Conservation (phyloP, 2,329 filamentous ascomycete species). For the Arthroderma sp. region DNA sequence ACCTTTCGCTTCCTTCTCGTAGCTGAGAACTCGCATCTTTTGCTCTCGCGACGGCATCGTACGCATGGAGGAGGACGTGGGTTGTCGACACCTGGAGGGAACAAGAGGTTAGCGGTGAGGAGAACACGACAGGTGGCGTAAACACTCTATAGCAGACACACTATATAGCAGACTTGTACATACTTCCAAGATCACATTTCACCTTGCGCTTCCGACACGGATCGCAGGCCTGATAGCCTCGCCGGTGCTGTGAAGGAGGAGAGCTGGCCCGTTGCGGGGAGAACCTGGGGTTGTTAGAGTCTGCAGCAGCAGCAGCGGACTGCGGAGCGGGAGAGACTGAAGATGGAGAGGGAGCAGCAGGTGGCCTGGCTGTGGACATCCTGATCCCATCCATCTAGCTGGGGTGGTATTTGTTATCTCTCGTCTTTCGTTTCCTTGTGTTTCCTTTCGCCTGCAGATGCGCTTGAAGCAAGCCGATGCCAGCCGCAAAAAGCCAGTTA, state of each 20-base stretch:
- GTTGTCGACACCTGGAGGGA: slow-evolving; percentile 56
- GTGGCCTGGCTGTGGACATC: slow-evolving; percentile 4
- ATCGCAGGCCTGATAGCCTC: slow-evolving; percentile 38
- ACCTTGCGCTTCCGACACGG: slow-evolving; percentile 37
- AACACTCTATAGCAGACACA: too few species aligned
- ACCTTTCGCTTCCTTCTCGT: slow-evolving; percentile 84
- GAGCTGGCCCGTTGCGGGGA: slow-evolving; percentile 20
- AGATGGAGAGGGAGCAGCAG: slow-evolving; percentile 2
- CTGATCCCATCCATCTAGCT: slow-evolving; percentile 5
- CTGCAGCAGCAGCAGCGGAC: slow-evolving; percentile 9
- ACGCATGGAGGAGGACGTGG: slow-evolving; percentile 89
- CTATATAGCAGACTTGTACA: slow-evolving; percentile 13
- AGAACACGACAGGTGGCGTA: too few species aligned
- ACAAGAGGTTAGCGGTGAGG: neutral
- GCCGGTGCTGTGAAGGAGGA: slow-evolving; percentile 28
- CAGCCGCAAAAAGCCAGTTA: neutral
- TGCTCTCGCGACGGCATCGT: slow-evolving; percentile 84
- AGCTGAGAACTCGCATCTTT: slow-evolving; percentile 93
- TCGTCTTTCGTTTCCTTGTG: neutral
- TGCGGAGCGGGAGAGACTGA: neutral
- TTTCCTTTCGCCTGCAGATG: neutral
- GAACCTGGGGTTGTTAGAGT: slow-evolving; percentile 18
- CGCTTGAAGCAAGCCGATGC: neutral
- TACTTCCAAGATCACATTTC: slow-evolving; percentile 37
- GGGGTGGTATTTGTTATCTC: neutral